Percentiles rank a stretch among this genome's conserved stretches.
Conservation (phyloP, 2,329 filamentous ascomycete species). For the Aspergillus persii region DNA sequence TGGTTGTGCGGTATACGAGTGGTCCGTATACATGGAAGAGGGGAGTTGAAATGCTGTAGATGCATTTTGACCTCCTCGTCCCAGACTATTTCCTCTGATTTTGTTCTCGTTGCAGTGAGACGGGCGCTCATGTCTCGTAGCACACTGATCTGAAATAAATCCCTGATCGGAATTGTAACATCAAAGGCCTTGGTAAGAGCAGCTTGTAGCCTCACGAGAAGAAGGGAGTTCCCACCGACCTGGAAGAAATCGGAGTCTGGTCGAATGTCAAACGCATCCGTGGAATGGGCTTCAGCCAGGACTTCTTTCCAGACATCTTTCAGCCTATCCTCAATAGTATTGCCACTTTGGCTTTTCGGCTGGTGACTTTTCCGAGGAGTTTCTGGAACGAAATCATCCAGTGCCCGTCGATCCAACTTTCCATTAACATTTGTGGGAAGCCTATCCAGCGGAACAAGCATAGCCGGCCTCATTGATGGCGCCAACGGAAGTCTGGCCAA, state of each 20-base stretch:
- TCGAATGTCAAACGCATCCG: neutral
- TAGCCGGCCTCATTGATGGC: neutral
- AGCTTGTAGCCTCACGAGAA: slow-evolving; percentile 33
- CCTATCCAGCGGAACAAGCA: neutral
- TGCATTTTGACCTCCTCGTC: slow-evolving; percentile 29
- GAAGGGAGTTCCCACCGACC: slow-evolving; percentile 30
- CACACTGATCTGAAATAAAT: slow-evolving; percentile 41
- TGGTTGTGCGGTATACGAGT: neutral
- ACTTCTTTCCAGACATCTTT: slow-evolving; percentile 9
- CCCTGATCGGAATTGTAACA: slow-evolving; percentile 29
- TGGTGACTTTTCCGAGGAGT: neutral
- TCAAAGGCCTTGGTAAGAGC: slow-evolving; percentile 34
- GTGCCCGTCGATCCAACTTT: neutral
- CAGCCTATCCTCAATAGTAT: neutral
- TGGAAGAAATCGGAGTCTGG: slow-evolving; percentile 20
- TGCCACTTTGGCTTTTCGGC: neutral
- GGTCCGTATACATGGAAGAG: neutral
- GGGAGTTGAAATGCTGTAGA: neutral
- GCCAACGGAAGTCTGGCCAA: neutral
- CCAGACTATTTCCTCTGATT: slow-evolving; percentile 27
- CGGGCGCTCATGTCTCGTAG: slow-evolving; percentile 41
- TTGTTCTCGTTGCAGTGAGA: slow-evolving; percentile 26
- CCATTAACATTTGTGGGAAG: neutral
- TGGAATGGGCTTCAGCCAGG: neutral
- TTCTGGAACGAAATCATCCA: neutral